Evolutionary conservation across 1,284 basidiomycete genomes (phyloP).

Genomic region (Heterobasidion irregulare): DNA sequence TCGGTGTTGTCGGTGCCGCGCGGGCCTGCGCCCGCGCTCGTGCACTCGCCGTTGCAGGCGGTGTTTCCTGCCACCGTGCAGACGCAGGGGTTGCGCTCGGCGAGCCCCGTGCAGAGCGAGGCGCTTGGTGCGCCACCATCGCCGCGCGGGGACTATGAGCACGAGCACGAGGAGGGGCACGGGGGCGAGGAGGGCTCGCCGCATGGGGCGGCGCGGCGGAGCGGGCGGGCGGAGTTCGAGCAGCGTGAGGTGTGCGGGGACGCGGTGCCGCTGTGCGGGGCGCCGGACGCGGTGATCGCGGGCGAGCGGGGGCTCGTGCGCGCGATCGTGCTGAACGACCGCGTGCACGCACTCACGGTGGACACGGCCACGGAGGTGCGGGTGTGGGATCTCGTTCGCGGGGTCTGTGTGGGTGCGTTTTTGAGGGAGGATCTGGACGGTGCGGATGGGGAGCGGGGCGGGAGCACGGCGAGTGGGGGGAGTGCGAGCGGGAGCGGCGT

Average conservation of each 20-base stretch:
- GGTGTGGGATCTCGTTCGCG: conserved; percentile 87
- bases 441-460: conserved; percentile 27
- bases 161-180: conserved; percentile 4
- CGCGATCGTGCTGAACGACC: conserved; percentile 80
- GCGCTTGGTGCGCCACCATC: not conserved
- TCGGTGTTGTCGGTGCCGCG: conserved; percentile 65
- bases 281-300: conserved; percentile 65
- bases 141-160: not conserved
- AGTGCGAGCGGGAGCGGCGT: conserved; percentile 8
- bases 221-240: conserved; percentile 55
- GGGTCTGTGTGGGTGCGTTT: conserved; percentile 72
- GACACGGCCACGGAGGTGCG: conserved; percentile 83
- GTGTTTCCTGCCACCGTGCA: conserved; percentile 17
- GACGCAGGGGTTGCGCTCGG: conserved; percentile 14
- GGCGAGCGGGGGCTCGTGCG: conserved; percentile 85
- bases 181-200: conserved; percentile 18
- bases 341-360: conserved; percentile 87
- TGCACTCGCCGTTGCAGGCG: conserved; percentile 26
- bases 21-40: conserved; percentile 9
- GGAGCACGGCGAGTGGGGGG: conserved; percentile 19
- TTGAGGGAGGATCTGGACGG: conserved; percentile 55
- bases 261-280: conserved; percentile 54
- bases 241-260: conserved; percentile 79
- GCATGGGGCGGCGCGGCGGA: conserved; percentile 22
- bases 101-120: conserved; percentile 21